Conservation (phyloP, 306 rosid species). For the peach (Prunus persica) region Prunus_persica_NCBIv2 NC_034009.1:36117001-36117500, state of each 20-base stretch:
- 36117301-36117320: slow-evolving; percentile 26
- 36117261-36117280: too few species aligned
- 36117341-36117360: slow-evolving; percentile 33
- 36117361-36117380: slow-evolving; percentile 33
- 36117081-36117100: slow-evolving; percentile 34
- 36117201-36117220: background rate
- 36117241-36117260: background rate
- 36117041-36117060: slow-evolving; percentile 54
- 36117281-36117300: background rate
- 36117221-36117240: background rate
- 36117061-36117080: slow-evolving; percentile 43
- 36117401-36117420: slow-evolving; percentile 28
- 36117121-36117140: slow-evolving; percentile 20
- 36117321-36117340: slow-evolving; percentile 26
- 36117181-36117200: slow-evolving; percentile 28
- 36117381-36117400: slow-evolving; percentile 29
- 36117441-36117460: slow-evolving; percentile 21
- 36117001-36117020: slow-evolving; percentile 47
- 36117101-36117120: slow-evolving; percentile 33
- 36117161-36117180: slow-evolving; percentile 5
- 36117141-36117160: slow-evolving; percentile 8
- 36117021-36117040: slow-evolving; percentile 66
- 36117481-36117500: background rate
- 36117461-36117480: slow-evolving; percentile 40
- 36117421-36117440: slow-evolving; percentile 24